Evolutionary conservation across 768 basidiomycete genomes (phyloP), one percentile per base, ranked within the genome.

Genomic region (Mycena kentingensis): DNA sequence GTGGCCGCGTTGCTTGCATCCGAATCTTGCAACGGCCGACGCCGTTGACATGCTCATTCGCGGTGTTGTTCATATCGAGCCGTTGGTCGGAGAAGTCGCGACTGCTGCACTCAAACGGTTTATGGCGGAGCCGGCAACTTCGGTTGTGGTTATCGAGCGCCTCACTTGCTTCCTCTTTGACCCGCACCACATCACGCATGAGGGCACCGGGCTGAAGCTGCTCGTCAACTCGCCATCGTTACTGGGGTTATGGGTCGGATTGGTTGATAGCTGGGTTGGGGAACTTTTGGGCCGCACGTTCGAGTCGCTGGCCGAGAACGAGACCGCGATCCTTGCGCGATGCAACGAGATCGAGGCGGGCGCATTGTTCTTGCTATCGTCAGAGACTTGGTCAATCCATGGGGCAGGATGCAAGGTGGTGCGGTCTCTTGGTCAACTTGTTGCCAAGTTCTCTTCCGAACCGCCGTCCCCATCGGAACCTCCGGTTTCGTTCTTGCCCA

Each of bases 51-150:
- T 92, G 76, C 79, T 95, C 22, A 74, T 94, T 39, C 81, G 84
- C 28, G 90, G 88, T 2, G 80, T 91, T n/a, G 77, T 91, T 22
- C 94, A 96, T 58, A 83, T 93, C 26, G 92, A 97, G 57, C 88
- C 90, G 2, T 61, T 71, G 2, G 74, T 96, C 1, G 80, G 79
- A 31, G 84, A 87, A n/a, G 81, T 80, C 15, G 87, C 94, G 0
- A 76, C 73, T 25, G 72, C 74, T 3, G 85, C 91, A 12, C 65
- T 96, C 58, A 83, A 81, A 52, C 80, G 93, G 21, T 83, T 93
- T 57, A 85, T 88, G 75, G 72, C 76, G 5, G 83, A 91, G 48
- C 71, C 77, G 1, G 46, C 68, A 0, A 76, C 85, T 56, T 80
- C 83, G 1, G 69, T 78, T 22, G 71, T 72, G 3, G 80, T 94